A percentile compares a stretch with the other conserved stretches of the same genome.
These are phyloP conservation scores for Sambucus nigra DNA, from an alignment of 129 eudicot genomes.

Conservation along the genomic window DNA sequence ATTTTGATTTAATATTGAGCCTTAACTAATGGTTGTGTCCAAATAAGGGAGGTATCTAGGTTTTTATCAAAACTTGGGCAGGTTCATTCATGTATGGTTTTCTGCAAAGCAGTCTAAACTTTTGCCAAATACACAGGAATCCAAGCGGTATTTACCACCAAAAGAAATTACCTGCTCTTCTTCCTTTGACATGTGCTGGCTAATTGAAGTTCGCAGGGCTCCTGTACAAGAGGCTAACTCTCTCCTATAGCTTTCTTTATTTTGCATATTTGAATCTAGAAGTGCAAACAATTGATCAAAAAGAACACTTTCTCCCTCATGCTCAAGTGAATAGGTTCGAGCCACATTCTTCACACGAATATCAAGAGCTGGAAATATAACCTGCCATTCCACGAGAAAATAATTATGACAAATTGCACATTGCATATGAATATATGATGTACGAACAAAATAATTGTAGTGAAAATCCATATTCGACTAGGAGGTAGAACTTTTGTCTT, in stretches of 20 bases:
- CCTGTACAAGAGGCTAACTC: constrained; percentile 96
- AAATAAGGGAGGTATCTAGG: too few species aligned
- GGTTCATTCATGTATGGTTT: too few species aligned
- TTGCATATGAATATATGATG: not conserved
- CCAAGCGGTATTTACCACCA: too few species aligned
- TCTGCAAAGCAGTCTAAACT: too few species aligned
- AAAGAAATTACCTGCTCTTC: constrained; percentile 69
- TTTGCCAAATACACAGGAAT: too few species aligned
- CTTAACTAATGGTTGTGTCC: too few species aligned
- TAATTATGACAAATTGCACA: constrained; percentile 6
- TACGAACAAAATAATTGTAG: too few species aligned
- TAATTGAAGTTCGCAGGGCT: constrained; percentile 90
- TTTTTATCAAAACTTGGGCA: too few species aligned
- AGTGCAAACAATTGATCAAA: constrained; percentile 88
- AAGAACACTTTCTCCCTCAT: constrained; percentile 95
- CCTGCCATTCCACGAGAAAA: constrained; percentile 40
- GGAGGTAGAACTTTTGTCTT: too few species aligned
- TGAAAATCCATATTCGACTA: too few species aligned
- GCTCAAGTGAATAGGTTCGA: constrained; percentile 94
- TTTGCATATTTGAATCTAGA: constrained; percentile 55
- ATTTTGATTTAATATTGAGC: too few species aligned
- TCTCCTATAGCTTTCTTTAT: constrained; percentile 78
- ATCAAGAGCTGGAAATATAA: constrained; percentile 95
- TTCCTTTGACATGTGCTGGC: constrained; percentile 99
- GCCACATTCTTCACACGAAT: constrained; percentile 98